A percentile compares a stretch with the other conserved stretches of the same genome.
Conservation (phyloP, 2,329 filamentous ascomycete species). For the Hymenoscyphus occultus region DNA sequence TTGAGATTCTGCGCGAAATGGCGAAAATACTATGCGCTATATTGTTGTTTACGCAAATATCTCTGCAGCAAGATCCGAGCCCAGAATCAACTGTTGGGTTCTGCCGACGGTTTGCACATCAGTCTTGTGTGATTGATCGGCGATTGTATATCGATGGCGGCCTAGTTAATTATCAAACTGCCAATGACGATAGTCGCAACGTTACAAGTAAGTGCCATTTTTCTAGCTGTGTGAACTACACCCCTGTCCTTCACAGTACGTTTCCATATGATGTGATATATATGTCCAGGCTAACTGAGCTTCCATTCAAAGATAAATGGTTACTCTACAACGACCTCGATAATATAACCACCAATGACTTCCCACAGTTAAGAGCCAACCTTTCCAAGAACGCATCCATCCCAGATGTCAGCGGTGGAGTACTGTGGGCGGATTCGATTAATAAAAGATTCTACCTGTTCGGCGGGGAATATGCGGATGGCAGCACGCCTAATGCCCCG, state of each 20-base stretch:
- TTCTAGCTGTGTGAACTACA: background rate
- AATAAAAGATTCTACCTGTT: conserved; percentile 64
- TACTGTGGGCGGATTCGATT: conserved; percentile 58
- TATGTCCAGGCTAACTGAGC: background rate
- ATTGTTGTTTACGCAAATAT: conserved; percentile 20
- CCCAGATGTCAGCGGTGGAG: conserved; percentile 47
- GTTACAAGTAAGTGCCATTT: background rate
- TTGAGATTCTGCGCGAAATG: background rate
- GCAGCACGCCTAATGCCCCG: conserved; percentile 44
- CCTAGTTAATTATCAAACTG: conserved; percentile 42
- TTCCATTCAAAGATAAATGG: conserved; percentile 44
- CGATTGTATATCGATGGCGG: conserved; percentile 62
- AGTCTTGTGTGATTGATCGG: conserved; percentile 56
- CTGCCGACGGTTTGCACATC: conserved; percentile 54
- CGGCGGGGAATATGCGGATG: conserved; percentile 52
- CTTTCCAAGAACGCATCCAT: conserved; percentile 56
- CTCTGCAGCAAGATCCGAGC: conserved; percentile 37
- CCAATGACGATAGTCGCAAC: conserved; percentile 48
- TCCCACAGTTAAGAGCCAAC: conserved; percentile 53
- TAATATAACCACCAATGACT: conserved; percentile 38
- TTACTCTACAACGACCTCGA: conserved; percentile 59
- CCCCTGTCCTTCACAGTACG: too few species aligned
- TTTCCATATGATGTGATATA: background rate
- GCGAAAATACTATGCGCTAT: background rate
- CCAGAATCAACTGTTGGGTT: conserved; percentile 52